Evolutionary conservation across 225 moss, liverwort and hornwort genomes (phyloP).

Genomic region (Antitrichia curtipendula): DNA sequence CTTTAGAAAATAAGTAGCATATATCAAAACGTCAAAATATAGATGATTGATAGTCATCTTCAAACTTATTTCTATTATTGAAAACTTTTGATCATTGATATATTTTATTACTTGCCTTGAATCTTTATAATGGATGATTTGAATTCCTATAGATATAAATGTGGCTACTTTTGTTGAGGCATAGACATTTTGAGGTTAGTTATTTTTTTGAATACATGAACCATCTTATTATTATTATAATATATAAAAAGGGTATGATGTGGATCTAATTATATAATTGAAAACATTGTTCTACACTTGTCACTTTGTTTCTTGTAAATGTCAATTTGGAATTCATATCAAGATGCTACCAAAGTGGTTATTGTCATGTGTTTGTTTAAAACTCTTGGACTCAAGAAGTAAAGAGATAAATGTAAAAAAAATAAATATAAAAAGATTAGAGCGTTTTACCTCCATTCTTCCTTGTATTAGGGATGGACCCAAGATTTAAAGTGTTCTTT

Average conservation of each 20-base stretch:
- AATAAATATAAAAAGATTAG: rapidly evolving
- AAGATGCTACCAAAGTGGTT: no score
- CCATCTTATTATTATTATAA: not conserved
- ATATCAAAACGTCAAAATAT: not conserved
- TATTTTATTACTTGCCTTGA: not conserved
- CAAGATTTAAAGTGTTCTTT: not conserved
- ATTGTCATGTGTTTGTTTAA: not conserved
- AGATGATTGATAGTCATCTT: not conserved
- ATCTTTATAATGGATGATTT: no score
- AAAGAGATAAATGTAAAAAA: not conserved
- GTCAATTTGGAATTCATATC: not conserved
- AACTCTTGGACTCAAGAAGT: not conserved
- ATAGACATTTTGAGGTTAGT: not conserved
- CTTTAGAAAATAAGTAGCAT: not conserved
- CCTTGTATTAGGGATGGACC: no score
- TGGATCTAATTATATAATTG: not conserved
- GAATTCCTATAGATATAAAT: not conserved
- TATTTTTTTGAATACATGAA: not conserved
- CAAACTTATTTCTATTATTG: not conserved
- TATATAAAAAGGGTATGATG: not conserved
- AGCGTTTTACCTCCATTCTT: not conserved
- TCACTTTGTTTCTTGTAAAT: not conserved
- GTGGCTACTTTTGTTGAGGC: rapidly evolving
- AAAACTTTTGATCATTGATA: not conserved
- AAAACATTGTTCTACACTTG: not conserved